Evolutionary conservation across 1,139 yeast species (phyloP).

Genomic region (Candida smagusa): DNA sequence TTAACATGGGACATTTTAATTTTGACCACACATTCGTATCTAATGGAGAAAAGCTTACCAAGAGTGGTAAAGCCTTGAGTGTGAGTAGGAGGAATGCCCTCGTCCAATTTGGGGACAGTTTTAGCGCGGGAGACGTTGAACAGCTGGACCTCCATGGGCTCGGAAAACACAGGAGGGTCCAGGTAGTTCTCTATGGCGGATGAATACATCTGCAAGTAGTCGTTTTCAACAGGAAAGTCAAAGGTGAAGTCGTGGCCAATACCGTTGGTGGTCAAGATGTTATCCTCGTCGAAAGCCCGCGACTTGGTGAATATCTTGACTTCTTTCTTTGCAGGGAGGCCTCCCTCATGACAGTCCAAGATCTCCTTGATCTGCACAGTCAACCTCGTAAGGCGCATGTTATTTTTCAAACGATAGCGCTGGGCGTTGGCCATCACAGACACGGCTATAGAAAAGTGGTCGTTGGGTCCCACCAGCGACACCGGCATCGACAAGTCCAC

Average conservation of each 20-base stretch:
- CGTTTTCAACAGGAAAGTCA: constrained; percentile 37
- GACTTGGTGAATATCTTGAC: constrained; percentile 29
- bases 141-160: constrained; percentile 10
- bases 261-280: constrained; percentile 31
- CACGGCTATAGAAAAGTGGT: constrained; percentile 36
- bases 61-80: constrained; percentile 45
- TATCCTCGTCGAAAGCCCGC: constrained; percentile 20
- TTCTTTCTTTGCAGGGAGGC: constrained; percentile 38
- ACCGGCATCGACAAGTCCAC: constrained; percentile 43
- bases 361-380: constrained; percentile 51
- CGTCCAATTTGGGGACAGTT: constrained; percentile 24
- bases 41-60: constrained; percentile 51
- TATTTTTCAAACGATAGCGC: constrained; percentile 31
- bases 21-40: constrained; percentile 50
- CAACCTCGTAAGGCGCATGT: constrained; percentile 42
- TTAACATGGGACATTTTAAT: constrained; percentile 49
- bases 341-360: constrained; percentile 47
- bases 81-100: constrained; percentile 45
- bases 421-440: constrained; percentile 37
- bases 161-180: constrained; percentile 5
- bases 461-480: constrained; percentile 51
- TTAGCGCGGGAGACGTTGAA: constrained; percentile 15
- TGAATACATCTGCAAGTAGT: constrained; percentile 26
- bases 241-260: constrained; percentile 24
- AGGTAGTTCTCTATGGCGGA: constrained; percentile 3